Percentiles rank a stretch among this genome's conserved stretches.
phyloP scores from a whole-genome alignment of 169 alveolate species.

The Eimeria tenella region DNA sequence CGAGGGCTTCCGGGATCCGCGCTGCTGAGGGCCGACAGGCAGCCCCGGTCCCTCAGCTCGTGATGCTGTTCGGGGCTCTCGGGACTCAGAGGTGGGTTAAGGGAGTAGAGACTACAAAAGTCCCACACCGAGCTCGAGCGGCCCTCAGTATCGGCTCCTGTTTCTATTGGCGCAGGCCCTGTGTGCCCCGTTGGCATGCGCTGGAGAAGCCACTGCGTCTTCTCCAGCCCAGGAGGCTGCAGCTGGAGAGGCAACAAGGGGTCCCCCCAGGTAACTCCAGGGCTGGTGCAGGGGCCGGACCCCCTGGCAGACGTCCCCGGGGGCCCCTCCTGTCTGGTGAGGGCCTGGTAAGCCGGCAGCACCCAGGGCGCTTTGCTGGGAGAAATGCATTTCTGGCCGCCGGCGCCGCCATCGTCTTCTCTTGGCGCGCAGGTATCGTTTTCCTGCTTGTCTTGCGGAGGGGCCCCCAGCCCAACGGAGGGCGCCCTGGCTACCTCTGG shows the following conservation, averaged over 20 bases:
- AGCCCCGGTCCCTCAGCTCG: conserved; percentile 5
- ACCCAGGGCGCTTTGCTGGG: neutral
- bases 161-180: neutral
- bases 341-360: neutral
- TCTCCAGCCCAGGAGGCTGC: neutral
- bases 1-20: neutral
- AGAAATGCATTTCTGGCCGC: neutral
- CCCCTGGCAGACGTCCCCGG: neutral
- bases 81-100: neutral
- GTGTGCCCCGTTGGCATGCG: neutral
- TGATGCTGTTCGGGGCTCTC: neutral
- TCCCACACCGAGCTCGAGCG: conserved; percentile 27
- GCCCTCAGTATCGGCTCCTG: neutral
- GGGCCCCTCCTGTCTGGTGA: neutral
- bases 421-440: neutral
- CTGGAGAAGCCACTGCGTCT: conserved; percentile 7
- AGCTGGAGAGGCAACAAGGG: neutral
- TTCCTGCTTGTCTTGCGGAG: too few species aligned
- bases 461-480: too few species aligned
- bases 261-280: neutral
- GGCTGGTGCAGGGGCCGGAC: neutral
- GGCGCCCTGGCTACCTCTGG: too few species aligned
- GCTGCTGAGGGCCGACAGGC: conserved; percentile 11
- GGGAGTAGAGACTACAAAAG: conserved; percentile 31
- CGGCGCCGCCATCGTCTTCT: neutral